Base-by-base conservation (phyloP, 805 yeast genomes). In the Saccharomyces eubayanus region DNA sequence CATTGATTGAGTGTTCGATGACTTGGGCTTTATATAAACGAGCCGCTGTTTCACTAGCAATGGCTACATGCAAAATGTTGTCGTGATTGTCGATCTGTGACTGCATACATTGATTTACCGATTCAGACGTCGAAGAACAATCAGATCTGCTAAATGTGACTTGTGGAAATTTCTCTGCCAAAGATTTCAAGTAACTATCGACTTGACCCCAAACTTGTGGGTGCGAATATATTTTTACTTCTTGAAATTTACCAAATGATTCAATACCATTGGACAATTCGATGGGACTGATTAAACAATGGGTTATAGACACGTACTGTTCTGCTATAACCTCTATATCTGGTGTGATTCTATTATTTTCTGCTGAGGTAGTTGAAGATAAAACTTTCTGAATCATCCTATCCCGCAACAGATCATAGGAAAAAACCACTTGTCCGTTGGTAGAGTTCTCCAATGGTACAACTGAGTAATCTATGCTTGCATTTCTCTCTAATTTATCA, bases 121-220 rank as follows among this genome's bases (percentile, higher is more conserved):
- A 98, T 59, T 79, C 80, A 0, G 96, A 85, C 0, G 98, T 92
- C 0, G 97, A 89, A 1, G 78, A 75, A 2, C 84, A 76, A 68
- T 90, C 96, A 16, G 86, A 74, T 55, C 71, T 76, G 51, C 76
- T 77, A 31, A 79, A 73, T 24, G 67, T 61, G 2, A 58, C 57
- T 2, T 51, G 46, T 14, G 72, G 69, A 41, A 72, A 68, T 48
- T 63, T 64, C 12, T 65, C 53, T 45, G 64, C 55, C 64, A 73
- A 57, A 57, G 55, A 51, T 12, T 73, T 64, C 46, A 87, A 65
- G 72, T 87, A 94, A 24, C 72, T 67, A 2, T 77, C 73, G 50
- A 88, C 84, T 67, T 92, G 99, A 9, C 97, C 95, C 99, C 99
- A 92, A 0, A 91, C 99, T 68, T 92, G 99, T 1, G 99, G 97